A percentile compares a stretch with the other conserved stretches of the same genome.
Conservation (phyloP, 805 yeast genomes). For the Yamadazyma paraphyllophila region DNA sequence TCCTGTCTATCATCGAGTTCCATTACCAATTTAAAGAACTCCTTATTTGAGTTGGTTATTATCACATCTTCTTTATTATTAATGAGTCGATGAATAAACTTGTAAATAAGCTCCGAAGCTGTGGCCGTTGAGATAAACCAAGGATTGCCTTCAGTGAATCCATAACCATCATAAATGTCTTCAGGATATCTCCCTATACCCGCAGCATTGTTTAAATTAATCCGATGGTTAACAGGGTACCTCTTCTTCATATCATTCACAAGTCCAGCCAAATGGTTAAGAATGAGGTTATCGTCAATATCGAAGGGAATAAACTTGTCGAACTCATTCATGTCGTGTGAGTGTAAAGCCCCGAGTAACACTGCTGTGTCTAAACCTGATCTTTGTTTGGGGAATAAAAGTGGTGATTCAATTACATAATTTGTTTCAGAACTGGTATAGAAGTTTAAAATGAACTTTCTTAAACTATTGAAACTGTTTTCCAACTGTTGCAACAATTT, state of each 20-base stretch:
- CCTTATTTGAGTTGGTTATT: slow-evolving; percentile 28
- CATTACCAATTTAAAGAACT: slow-evolving; percentile 31
- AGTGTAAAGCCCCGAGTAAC: slow-evolving; percentile 51
- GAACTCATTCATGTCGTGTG: slow-evolving; percentile 41
- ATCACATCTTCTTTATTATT: slow-evolving; percentile 42
- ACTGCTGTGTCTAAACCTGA: slow-evolving; percentile 80
- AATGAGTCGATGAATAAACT: slow-evolving; percentile 47
- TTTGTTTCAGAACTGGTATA: slow-evolving; percentile 17
- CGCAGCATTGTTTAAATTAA: slow-evolving; percentile 38
- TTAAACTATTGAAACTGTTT: slow-evolving; percentile 31
- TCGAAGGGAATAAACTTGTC: slow-evolving; percentile 55
- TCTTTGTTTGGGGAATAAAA: slow-evolving; percentile 42
- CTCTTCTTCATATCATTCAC: slow-evolving; percentile 66
- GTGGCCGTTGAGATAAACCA: slow-evolving; percentile 83
- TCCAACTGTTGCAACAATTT: slow-evolving; percentile 29
- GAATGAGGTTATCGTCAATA: slow-evolving; percentile 52
- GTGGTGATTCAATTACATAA: slow-evolving; percentile 71
- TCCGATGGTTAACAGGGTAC: slow-evolving; percentile 70
- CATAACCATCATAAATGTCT: slow-evolving; percentile 79
- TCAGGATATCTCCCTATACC: slow-evolving; percentile 93
- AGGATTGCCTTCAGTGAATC: slow-evolving; percentile 79
- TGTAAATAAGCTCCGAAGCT: slow-evolving; percentile 63
- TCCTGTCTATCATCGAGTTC: slow-evolving; percentile 17
- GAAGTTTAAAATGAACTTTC: slow-evolving; percentile 37
- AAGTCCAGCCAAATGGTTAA: slow-evolving; percentile 63